A percentile compares a stretch with the other conserved stretches of the same genome.
These are phyloP conservation scores for Diaporthe sp. DNA, from an alignment of 2,329 filamentous ascomycete species.

Conservation along the genomic window DNA sequence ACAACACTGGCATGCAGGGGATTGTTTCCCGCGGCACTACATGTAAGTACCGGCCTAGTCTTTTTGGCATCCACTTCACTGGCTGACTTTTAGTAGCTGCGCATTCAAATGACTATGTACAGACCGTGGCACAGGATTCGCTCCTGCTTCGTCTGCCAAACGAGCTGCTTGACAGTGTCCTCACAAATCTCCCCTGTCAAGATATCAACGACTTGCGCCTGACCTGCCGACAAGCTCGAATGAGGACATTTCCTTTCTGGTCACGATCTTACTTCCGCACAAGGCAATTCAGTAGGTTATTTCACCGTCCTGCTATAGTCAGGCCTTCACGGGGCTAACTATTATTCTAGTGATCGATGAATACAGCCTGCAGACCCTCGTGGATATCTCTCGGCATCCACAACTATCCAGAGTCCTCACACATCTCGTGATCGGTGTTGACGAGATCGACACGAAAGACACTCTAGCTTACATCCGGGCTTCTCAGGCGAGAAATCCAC, in stretches of 20 bases:
- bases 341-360: background rate
- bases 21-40: accelerated
- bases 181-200: background rate
- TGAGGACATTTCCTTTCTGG: background rate
- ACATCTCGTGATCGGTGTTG: background rate
- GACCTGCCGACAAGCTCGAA: background rate
- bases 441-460: background rate
- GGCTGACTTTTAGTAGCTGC: background rate
- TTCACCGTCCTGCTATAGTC: accelerated
- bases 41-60: background rate
- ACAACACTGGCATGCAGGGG: too few species aligned
- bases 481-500: background rate
- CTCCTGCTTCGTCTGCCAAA: background rate
- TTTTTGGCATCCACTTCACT: background rate
- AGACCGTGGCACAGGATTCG: background rate
- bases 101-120: too few species aligned
- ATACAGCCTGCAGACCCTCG: background rate
- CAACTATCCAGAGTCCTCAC: background rate
- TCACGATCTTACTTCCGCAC: background rate
- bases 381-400: background rate
- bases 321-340: background rate
- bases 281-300: constrained; percentile 6
- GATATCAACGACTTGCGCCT: constrained; percentile 6
- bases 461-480: background rate
- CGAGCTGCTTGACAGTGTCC: background rate